phyloP scores from a whole-genome alignment of 2,329 filamentous ascomycete species.

The Colletotrichum paranaense region DNA sequence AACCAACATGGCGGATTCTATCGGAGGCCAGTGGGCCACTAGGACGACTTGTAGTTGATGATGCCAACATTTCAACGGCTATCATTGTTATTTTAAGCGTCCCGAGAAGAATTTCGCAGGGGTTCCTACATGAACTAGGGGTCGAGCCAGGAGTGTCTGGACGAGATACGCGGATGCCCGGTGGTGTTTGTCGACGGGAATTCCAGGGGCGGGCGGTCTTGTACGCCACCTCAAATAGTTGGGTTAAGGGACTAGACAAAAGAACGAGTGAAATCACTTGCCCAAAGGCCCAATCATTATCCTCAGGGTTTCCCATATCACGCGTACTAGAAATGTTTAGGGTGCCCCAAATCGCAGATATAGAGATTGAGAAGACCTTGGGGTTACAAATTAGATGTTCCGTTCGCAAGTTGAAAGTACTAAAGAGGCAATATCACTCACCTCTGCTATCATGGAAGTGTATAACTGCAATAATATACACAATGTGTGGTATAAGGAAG shows the following conservation, averaged over 20 bases:
- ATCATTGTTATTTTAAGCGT: too few relatives aligned
- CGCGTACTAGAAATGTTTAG: background rate
- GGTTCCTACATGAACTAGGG: too few relatives aligned
- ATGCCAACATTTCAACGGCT: too few relatives aligned
- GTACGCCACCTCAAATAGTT: background rate
- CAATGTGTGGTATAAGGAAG: background rate
- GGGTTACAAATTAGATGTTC: background rate
- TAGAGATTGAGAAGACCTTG: background rate
- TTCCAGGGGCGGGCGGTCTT: background rate
- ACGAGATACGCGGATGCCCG: too few relatives aligned
- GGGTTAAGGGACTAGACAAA: background rate
- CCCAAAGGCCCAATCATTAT: conserved; percentile 10
- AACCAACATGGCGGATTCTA: too few relatives aligned
- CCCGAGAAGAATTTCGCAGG: too few relatives aligned
- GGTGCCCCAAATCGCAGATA: conserved; percentile 13
- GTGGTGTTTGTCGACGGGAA: too few relatives aligned
- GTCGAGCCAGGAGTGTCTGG: too few relatives aligned
- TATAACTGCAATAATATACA: background rate
- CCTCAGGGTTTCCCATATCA: background rate
- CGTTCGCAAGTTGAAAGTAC: too few relatives aligned
- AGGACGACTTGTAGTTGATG: too few relatives aligned
- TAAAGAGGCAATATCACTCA: too few relatives aligned
- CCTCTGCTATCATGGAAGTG: conserved; percentile 9
- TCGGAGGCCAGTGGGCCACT: too few relatives aligned
- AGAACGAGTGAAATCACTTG: conserved; percentile 10